Evolutionary conservation across 2,329 filamentous ascomycete genomes (phyloP).

Genomic region (Ophiocordyceps robertsii): DNA sequence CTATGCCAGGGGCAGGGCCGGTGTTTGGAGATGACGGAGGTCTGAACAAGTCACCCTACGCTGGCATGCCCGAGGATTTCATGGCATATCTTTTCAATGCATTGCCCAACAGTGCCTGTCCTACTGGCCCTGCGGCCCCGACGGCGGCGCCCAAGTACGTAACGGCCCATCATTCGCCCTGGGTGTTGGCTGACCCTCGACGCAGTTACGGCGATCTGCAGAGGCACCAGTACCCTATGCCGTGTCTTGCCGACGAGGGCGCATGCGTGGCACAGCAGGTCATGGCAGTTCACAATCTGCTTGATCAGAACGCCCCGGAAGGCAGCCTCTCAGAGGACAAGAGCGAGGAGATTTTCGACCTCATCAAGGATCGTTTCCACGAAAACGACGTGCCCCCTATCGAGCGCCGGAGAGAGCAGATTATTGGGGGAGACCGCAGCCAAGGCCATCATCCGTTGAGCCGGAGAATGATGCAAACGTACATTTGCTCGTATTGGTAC

Average conservation of each 20-base stretch:
- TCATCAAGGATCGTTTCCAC: conserved; percentile 71
- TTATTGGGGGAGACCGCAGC: conserved; percentile 67
- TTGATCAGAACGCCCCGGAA: conserved; percentile 69
- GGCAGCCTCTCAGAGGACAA: conserved; percentile 78
- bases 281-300: conserved; percentile 78
- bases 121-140: conserved; percentile 32
- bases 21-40: conserved; percentile 77
- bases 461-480: conserved; percentile 88
- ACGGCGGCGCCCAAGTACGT: conserved; percentile 32
- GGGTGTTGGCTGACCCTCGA: conserved; percentile 10
- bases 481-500: conserved; percentile 86
- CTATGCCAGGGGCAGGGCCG: conserved; percentile 57
- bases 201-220: conserved; percentile 38
- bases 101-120: conserved; percentile 10
- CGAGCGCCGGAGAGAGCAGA: conserved; percentile 59
- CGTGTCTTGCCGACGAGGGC: conserved; percentile 35
- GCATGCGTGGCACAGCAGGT: conserved; percentile 52
- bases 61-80: conserved; percentile 74
- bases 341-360: conserved; percentile 66
- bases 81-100: conserved; percentile 70
- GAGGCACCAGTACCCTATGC: conserved; percentile 24
- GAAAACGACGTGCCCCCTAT: conserved; percentile 64
- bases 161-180: background rate
- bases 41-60: conserved; percentile 69
- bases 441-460: conserved; percentile 57